phyloP scores from a whole-genome alignment of 73 alveolate genomes.

The Paramecium biaurelia region DNA sequence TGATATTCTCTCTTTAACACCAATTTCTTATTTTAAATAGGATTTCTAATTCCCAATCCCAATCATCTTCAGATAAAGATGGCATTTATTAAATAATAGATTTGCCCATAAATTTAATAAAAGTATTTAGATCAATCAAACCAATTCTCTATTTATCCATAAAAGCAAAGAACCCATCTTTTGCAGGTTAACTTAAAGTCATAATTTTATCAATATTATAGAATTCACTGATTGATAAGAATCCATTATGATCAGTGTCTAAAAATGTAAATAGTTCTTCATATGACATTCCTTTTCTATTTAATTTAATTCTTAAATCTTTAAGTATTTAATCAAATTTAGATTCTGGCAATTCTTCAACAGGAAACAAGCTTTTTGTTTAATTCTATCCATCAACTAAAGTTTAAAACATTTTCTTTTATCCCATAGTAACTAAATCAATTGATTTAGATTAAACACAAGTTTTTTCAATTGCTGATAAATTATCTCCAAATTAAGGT shows the following conservation, averaged over 20 bases:
- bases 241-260: slow-evolving; percentile 80
- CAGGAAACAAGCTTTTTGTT: slow-evolving; percentile 58
- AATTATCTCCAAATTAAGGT: background rate
- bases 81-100: slow-evolving; percentile 58
- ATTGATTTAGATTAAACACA: slow-evolving; percentile 28
- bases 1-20: slow-evolving; percentile 73
- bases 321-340: slow-evolving; percentile 57
- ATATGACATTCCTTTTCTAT: slow-evolving; percentile 54
- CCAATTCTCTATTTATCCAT: slow-evolving; percentile 86
- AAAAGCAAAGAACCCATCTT: slow-evolving; percentile 83
- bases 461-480: background rate
- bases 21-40: slow-evolving; percentile 75
- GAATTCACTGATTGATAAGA: slow-evolving; percentile 78
- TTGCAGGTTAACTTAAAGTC: slow-evolving; percentile 73
- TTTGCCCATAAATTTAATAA: slow-evolving; percentile 68
- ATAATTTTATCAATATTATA: slow-evolving; percentile 67
- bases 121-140: slow-evolving; percentile 77
- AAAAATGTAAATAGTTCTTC: slow-evolving; percentile 63
- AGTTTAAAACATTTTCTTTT: background rate
- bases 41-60: slow-evolving; percentile 87
- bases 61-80: slow-evolving; percentile 69
- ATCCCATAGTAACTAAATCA: slow-evolving; percentile 8
- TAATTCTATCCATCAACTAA: slow-evolving; percentile 43
- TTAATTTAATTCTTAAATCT: slow-evolving; percentile 56
- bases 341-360: slow-evolving; percentile 54